Base-by-base conservation (phyloP, 768 basidiomycete genomes). In the Terana coerulea region DNA sequence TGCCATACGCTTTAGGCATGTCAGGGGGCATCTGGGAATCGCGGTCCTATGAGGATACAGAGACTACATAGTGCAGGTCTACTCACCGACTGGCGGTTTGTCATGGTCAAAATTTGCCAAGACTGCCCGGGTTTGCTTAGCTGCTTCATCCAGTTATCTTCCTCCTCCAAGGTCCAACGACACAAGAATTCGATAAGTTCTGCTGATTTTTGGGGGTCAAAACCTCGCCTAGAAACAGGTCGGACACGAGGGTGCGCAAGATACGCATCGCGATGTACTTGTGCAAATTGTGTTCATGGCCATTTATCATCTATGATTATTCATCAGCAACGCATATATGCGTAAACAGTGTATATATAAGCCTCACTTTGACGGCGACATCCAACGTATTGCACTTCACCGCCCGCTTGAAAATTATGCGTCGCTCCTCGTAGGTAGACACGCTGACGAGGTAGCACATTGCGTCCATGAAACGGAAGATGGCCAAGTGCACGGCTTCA, bases 71-170 rank as follows among this genome's bases (percentile, higher is more conserved):
- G n/a, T n/a, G n/a, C n/a, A n/a, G n/a, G n/a, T n/a, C n/a, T 24
- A 29, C 50, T 34, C 15, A 51, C 50, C 11, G 25, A 5, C 3
- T 17, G 14, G 12, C 42, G 24, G 14, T 28, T 25, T 24, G 25
- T 34, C 40, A 51, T 51, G 9, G 34, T 24, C 15, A 11, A 10
- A 5, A 42, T 21, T n/a, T 51, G 50, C 50, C 50, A 51, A 2
- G 9, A 25, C 31, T 43, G 19, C 6, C 17, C 42, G 3, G 41
- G 50, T 8, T 24, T 7, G 31, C 41, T 28, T 22, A 51, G 12
- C 26, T 51, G 28, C 41, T 34, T 2, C 8, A 33, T 9, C 17
- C 11, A 35, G 19, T 15, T 14, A 15, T 9, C 21, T 12, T n/a
- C 40, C 30, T 21, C 50, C 19, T 35, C 17, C 29, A 15, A n/a